A percentile compares a stretch with the other conserved stretches of the same genome.
These are phyloP conservation scores for Fusarium clavum DNA, from an alignment of 2,329 filamentous ascomycete genomes.

Conservation along the genomic window DNA sequence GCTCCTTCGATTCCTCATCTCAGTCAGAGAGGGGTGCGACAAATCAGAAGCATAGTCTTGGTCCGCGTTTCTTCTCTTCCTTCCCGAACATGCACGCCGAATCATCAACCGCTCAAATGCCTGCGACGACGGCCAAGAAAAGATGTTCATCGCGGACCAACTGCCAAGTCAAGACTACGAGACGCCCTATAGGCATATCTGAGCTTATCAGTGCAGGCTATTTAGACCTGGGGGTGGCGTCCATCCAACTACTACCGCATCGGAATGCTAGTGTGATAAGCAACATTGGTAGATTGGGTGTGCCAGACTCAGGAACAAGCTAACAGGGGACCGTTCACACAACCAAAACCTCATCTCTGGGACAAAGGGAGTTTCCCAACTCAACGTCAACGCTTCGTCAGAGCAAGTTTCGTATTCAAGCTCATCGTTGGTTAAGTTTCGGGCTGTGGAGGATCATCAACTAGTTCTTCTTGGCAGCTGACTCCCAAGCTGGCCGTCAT, in stretches of 20 bases:
- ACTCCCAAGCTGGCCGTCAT: not conserved
- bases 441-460: slow-evolving; percentile 9
- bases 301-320: slow-evolving; percentile 33
- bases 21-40: slow-evolving; percentile 2
- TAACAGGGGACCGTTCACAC: slow-evolving; percentile 13
- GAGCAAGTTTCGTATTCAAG: not conserved
- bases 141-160: slow-evolving; percentile 26
- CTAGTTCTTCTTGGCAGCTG: slow-evolving; percentile 31
- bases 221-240: slow-evolving; percentile 41
- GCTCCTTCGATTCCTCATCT: slow-evolving; percentile 6
- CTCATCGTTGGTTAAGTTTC: slow-evolving; percentile 8
- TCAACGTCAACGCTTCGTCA: not conserved
- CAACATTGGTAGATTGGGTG: slow-evolving; percentile 5
- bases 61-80: slow-evolving; percentile 1
- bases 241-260: slow-evolving; percentile 24
- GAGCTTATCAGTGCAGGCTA: slow-evolving; percentile 44
- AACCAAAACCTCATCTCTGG: slow-evolving; percentile 8
- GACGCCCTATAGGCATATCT: slow-evolving; percentile 34
- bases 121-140: slow-evolving; percentile 28
- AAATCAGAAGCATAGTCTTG: not conserved
- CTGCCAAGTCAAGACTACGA: slow-evolving; percentile 36
- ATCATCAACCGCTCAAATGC: slow-evolving; percentile 5
- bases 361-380: not conserved
- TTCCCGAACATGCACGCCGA: not conserved
- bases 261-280: slow-evolving; percentile 41